Percentiles rank a stretch among this genome's conserved stretches.
Conservation (phyloP, 306 rosid species). For the Herpetospermum pedunculosum region DNA sequence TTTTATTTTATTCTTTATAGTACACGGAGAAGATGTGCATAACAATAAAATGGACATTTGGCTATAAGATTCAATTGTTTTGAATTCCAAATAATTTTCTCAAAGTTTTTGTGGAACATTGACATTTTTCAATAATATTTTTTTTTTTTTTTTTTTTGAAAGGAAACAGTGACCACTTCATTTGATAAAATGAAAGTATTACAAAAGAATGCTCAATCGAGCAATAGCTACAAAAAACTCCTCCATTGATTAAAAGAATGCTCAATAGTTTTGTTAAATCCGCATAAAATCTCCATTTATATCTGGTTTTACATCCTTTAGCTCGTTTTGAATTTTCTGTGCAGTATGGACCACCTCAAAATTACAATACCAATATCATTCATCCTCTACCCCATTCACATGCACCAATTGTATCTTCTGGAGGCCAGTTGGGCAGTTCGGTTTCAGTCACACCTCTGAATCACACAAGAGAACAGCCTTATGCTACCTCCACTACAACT, state of each 20-base stretch:
- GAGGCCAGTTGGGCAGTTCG: conserved; percentile 28
- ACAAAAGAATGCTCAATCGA: no score
- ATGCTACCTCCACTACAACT: conserved; percentile 27
- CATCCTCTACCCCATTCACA: conserved; percentile 52
- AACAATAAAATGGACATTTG: not conserved
- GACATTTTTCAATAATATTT: not conserved
- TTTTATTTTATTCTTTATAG: not conserved
- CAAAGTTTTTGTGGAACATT: not conserved
- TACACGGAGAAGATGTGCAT: not conserved
- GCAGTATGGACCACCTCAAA: conserved; percentile 75
- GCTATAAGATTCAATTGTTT: not conserved
- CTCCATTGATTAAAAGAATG: no score
- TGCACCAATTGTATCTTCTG: conserved; percentile 34
- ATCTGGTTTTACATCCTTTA: not conserved
- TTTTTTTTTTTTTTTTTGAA: no score
- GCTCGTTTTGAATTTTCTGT: not conserved
- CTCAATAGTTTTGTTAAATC: not conserved
- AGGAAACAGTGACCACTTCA: no score
- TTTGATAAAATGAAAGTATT: no score
- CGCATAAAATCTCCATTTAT: not conserved
- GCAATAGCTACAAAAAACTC: no score
- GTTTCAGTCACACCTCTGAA: conserved; percentile 31
- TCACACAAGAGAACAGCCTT: conserved; percentile 36
- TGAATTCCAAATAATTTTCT: not conserved
- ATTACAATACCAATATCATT: conserved; percentile 33